Conservation (phyloP, 208 protist species). For the Leptomonas pyrrhocoris region DNA sequence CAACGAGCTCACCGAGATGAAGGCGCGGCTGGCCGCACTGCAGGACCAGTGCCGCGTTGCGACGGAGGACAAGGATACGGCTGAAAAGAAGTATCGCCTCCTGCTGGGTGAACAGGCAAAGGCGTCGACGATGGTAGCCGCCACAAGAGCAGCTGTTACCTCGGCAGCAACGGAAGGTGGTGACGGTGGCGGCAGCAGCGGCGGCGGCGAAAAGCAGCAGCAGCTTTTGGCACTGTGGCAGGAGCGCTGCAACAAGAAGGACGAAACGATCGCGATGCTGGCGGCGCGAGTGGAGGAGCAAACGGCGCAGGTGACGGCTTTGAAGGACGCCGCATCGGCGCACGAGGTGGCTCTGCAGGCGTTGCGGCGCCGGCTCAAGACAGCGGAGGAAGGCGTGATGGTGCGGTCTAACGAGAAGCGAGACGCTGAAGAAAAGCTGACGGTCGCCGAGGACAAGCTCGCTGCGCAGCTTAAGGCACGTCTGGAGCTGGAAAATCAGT, state of each 20-base stretch:
- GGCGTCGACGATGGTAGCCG: background rate
- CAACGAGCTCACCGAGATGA: conserved; percentile 44
- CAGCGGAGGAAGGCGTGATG: conserved; percentile 56
- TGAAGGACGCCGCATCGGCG: conserved; percentile 55
- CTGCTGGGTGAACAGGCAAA: conserved; percentile 45
- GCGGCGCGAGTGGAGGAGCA: conserved; percentile 56
- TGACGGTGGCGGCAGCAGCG: background rate
- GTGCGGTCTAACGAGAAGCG: conserved; percentile 52
- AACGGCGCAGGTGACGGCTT: conserved; percentile 40
- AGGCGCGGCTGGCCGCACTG: conserved; percentile 39
- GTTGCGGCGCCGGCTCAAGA: conserved; percentile 55
- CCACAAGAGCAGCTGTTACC: background rate
- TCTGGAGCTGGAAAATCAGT: conserved; percentile 52
- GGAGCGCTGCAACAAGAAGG: conserved; percentile 53
- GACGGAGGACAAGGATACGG: conserved; percentile 38
- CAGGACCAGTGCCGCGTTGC: conserved; percentile 44
- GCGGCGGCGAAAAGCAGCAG: background rate
- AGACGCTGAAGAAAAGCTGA: conserved; percentile 53
- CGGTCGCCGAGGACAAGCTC: conserved; percentile 63
- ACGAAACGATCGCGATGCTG: conserved; percentile 55
- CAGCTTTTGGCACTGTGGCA: conserved; percentile 35
- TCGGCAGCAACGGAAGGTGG: too few relatives aligned
- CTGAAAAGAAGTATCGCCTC: conserved; percentile 53
- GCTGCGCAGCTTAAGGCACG: conserved; percentile 44
- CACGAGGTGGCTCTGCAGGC: conserved; percentile 57